Conservation (phyloP, 768 basidiomycete genomes). For the Phanerodontia chrysosporium region DNA sequence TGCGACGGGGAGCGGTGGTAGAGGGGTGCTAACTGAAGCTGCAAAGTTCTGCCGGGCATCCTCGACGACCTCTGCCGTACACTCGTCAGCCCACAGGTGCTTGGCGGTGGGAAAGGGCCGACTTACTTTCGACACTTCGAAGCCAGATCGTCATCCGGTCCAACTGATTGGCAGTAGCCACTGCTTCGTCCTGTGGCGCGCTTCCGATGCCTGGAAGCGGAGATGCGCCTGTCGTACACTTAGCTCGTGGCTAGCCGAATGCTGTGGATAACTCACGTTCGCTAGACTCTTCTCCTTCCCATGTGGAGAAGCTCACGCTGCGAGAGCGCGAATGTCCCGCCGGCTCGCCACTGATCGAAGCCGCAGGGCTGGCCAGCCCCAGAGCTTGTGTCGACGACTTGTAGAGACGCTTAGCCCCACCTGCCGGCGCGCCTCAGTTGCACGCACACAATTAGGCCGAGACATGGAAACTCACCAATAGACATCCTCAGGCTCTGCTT, state of each 20-base stretch:
- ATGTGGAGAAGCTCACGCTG: slow-evolving; percentile 29
- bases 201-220: slow-evolving; percentile 51
- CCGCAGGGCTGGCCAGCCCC: slow-evolving; percentile 38
- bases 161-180: slow-evolving; percentile 47
- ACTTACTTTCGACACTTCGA: slow-evolving; percentile 78
- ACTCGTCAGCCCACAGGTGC: neutral
- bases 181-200: slow-evolving; percentile 46
- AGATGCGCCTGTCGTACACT: slow-evolving; percentile 21
- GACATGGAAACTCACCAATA: slow-evolving; percentile 49
- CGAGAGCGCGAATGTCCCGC: slow-evolving; percentile 18
- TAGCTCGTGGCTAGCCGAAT: no score
- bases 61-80: slow-evolving; percentile 65
- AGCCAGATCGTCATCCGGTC: slow-evolving; percentile 84
- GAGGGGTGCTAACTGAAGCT: slow-evolving; percentile 39
- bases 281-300: slow-evolving; percentile 46
- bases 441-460: no score
- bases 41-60: slow-evolving; percentile 77
- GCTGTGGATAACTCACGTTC: slow-evolving; percentile 32
- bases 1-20: slow-evolving; percentile 61
- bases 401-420: slow-evolving; percentile 64
- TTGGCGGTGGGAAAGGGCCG: neutral
- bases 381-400: slow-evolving; percentile 47
- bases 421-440: slow-evolving; percentile 26
- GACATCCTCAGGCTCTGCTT: slow-evolving; percentile 73
- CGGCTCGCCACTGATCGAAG: slow-evolving; percentile 37